These are phyloP conservation scores for Zymoseptoria brevis DNA, from an alignment of 2,329 filamentous ascomycete species.

Conservation along the genomic window DNA sequence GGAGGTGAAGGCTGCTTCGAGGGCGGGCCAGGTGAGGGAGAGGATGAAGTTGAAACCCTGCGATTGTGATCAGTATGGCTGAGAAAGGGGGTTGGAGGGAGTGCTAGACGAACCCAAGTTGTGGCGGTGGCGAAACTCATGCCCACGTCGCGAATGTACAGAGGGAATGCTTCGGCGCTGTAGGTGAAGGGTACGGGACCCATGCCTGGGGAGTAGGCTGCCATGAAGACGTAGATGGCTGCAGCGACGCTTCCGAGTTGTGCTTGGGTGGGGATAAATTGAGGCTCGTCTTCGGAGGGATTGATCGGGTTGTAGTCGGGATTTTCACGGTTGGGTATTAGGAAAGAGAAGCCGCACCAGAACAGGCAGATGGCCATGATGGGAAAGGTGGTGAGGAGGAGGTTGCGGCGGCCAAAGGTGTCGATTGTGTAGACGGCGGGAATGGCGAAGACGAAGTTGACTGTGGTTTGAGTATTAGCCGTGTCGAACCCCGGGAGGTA, in stretches of 20 bases:
- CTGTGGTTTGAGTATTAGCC: neutral
- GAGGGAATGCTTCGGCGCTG: slow-evolving; percentile 37
- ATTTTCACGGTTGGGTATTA: slow-evolving; percentile 21
- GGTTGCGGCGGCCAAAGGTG: slow-evolving; percentile 37
- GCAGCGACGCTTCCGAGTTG: slow-evolving; percentile 33
- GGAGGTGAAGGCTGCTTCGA: slow-evolving; percentile 41
- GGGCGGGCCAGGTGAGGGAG: slow-evolving; percentile 39
- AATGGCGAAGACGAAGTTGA: slow-evolving; percentile 22
- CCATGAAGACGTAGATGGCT: slow-evolving; percentile 29
- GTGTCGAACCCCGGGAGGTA: too few species aligned
- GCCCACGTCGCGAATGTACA: slow-evolving; percentile 35
- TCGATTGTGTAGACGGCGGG: slow-evolving; percentile 35
- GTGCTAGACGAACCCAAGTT: slow-evolving; percentile 37
- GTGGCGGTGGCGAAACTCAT: slow-evolving; percentile 44
- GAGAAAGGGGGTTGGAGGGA: neutral
- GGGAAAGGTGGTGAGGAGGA: slow-evolving; percentile 39
- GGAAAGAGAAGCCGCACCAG: slow-evolving; percentile 38
- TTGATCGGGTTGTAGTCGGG: slow-evolving; percentile 3
- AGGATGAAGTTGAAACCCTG: slow-evolving; percentile 26
- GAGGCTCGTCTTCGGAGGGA: slow-evolving; percentile 2
- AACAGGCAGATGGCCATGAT: slow-evolving; percentile 42
- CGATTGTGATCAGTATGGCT: neutral
- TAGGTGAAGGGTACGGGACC: slow-evolving; percentile 41
- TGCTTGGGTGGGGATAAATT: slow-evolving; percentile 10
- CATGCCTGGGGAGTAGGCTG: slow-evolving; percentile 32